Percentiles rank a stretch among this genome's conserved stretches.
These are phyloP conservation scores for Colletotrichum sansevieriae DNA, from an alignment of 2,329 filamentous ascomycete genomes.

Conservation along the genomic window DNA sequence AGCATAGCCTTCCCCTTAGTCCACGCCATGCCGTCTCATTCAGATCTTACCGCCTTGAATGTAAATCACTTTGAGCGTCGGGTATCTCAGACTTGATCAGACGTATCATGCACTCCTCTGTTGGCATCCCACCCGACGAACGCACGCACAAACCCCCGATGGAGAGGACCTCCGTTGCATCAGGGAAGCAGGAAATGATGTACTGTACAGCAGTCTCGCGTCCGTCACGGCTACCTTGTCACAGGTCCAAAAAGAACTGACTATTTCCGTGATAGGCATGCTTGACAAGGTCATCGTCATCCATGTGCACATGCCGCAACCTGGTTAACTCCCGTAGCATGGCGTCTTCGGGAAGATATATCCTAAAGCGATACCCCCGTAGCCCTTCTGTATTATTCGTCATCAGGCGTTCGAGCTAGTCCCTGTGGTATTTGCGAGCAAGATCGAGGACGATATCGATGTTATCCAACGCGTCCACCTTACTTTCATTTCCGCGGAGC, in stretches of 20 bases:
- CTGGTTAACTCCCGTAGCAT: not conserved
- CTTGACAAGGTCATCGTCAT: not conserved
- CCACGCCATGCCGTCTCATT: not conserved
- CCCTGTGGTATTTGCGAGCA: not conserved
- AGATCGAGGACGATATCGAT: not conserved
- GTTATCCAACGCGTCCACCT: not conserved
- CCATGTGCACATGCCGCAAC: constrained; percentile 2
- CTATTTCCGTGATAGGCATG: not conserved
- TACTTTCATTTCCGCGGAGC: not conserved
- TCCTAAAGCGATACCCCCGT: not conserved
- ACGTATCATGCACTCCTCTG: not conserved
- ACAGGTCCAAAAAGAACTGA: not conserved
- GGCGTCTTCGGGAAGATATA: not conserved
- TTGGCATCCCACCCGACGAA: not conserved
- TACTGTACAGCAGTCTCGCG: not conserved
- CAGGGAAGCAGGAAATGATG: not conserved
- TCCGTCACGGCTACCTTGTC: not conserved
- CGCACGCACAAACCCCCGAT: not conserved
- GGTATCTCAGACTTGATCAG: not conserved
- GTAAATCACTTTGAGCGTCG: constrained; percentile 1
- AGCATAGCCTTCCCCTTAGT: not conserved
- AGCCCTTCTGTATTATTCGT: not conserved
- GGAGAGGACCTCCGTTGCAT: not conserved
- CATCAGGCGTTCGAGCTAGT: constrained; percentile 22
- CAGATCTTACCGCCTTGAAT: not conserved